A percentile compares a stretch with the other conserved stretches of the same genome.
Evolutionary conservation across 805 yeast genomes (phyloP).

Genomic region (Millerozyma miso): DNA sequence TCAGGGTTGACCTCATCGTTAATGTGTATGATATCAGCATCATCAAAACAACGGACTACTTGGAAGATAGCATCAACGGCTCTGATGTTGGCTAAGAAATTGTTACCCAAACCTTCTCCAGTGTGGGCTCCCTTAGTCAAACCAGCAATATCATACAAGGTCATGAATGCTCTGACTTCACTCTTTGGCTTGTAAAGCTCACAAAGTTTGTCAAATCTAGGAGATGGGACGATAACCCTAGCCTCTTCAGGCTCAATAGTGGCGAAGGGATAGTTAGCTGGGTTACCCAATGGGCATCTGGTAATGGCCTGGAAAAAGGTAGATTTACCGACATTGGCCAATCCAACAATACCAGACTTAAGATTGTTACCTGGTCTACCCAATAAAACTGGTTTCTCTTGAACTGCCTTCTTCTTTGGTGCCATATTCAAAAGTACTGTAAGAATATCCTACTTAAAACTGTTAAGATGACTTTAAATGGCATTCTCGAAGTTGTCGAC

Average conservation of each 20-base stretch:
- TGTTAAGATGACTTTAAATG: constrained; percentile 4
- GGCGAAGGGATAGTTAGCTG: constrained; percentile 97
- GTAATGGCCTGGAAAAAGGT: constrained; percentile 89
- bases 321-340: constrained; percentile 58
- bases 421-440: constrained; percentile 47
- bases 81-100: constrained; percentile 92
- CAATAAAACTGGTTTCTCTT: constrained; percentile 68
- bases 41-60: constrained; percentile 96
- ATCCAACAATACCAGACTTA: constrained; percentile 44
- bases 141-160: constrained; percentile 97
- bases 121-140: constrained; percentile 93
- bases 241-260: constrained; percentile 99
- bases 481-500: constrained; percentile 1
- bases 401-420: constrained; percentile 63
- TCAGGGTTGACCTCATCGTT: constrained; percentile 91
- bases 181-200: constrained; percentile 77
- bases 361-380: constrained; percentile 62
- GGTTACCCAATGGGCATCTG: constrained; percentile 86
- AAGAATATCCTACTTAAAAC: constrained; percentile 1
- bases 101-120: constrained; percentile 98
- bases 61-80: constrained; percentile 98
- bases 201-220: constrained; percentile 74
- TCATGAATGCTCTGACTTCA: constrained; percentile 86
- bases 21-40: constrained; percentile 95
- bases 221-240: constrained; percentile 88